Evolutionary conservation across 805 yeast species (phyloP), one percentile per base, ranked within the genome.

Genomic region (Saccharomycopsis lassenensis): DNA sequence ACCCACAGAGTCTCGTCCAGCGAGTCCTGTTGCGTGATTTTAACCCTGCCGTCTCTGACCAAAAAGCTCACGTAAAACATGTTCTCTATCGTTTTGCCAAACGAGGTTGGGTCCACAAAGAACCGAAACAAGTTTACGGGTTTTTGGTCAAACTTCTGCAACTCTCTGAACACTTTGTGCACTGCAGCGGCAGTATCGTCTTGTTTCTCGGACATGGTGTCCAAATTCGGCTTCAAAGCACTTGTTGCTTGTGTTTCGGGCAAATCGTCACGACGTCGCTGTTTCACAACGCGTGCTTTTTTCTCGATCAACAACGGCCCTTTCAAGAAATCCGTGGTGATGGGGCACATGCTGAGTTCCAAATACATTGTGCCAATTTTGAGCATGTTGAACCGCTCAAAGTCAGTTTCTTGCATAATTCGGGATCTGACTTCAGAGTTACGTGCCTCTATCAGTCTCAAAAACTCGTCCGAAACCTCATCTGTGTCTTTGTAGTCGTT

Each of bases 51-150:
- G 48, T 83, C 93, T 48, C 77, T 71, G 2, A 85, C 71, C 30
- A 89, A 58, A 49, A 87, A 86, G 52, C 94, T 80, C 0, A 83
- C 67, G 49, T 77, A 82, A 49, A 87, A 87, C 48, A 89, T 57
- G 51, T 84, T 85, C 53, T 89, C 96, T 2, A 87, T 76, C 1
- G 86, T 70, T 52, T 78, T 86, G 1, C 80, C 63, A 55, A 78
- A 87, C 5, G 89, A 77, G 11, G 58, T 43, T 1, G 95, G 95
- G 52, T 89, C 76, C 14, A 87, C 61, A 34, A 83, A 69, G 46
- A 81, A 77, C 43, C 65, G 61, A 50, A 72, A 83, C 31, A 86
- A 59, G 37, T 72, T 71, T 6, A 85, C 62, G 6, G 62, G 63
- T 14, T 47, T 46, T 0, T 54, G 56, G 0, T 57, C 59, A 6